phyloP scores from a whole-genome alignment of 176 grass and related monocot species.

The Avena sativa region DNA sequence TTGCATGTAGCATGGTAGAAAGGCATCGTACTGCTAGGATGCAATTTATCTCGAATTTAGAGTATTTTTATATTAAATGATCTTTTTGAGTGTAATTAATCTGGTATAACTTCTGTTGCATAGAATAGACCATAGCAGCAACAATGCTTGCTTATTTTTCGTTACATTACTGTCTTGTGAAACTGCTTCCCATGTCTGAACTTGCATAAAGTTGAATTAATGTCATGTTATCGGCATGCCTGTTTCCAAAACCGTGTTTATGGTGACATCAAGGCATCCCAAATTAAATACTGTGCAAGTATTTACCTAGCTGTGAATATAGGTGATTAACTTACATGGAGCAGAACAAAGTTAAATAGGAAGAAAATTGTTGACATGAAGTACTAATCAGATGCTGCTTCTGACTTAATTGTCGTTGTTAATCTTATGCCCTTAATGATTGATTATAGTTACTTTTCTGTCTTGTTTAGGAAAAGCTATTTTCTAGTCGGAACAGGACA shows the following conservation, averaged over 20 bases:
- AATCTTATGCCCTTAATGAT: constrained; percentile 8
- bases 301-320: constrained; percentile 17
- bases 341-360: background rate
- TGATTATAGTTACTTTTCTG: constrained; percentile 29
- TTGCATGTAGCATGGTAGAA: background rate
- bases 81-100: background rate
- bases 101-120: background rate
- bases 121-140: constrained; percentile 4
- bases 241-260: constrained; percentile 30
- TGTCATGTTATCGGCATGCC: background rate
- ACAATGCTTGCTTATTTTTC: background rate
- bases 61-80: background rate
- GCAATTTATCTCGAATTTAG: background rate
- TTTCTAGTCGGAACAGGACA: constrained; percentile 93
- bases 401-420: background rate
- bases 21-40: constrained; percentile 20
- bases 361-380: constrained; percentile 22
- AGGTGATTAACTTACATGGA: constrained; percentile 1
- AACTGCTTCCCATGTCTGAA: constrained; percentile 11
- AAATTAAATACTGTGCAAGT: constrained; percentile 25
- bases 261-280: background rate
- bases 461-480: constrained; percentile 87
- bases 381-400: constrained; percentile 29
- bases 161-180: background rate
- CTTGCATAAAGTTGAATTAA: background rate